phyloP scores from a whole-genome alignment of 768 basidiomycete genomes.

The Terana coerulea region DNA sequence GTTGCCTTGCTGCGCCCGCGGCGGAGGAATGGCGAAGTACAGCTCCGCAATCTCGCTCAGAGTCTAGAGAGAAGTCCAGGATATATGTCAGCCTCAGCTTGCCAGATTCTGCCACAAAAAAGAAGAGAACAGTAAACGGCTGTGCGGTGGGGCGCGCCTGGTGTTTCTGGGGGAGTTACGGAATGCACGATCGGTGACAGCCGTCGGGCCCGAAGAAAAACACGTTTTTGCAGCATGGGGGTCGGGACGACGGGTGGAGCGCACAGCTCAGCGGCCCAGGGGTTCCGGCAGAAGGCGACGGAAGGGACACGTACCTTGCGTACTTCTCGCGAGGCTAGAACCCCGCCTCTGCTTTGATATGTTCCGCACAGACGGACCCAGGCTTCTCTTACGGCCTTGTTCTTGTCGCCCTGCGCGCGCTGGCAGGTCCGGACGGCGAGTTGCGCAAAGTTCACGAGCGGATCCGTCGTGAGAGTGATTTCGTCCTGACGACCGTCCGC shows the following conservation, averaged over 20 bases:
- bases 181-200: no score
- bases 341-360: slow-evolving; percentile 70
- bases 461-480: slow-evolving; percentile 69
- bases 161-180: no score
- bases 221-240: no score
- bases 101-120: no score
- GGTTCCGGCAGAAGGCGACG: not conserved
- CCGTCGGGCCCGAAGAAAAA: no score
- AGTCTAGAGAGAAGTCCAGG: slow-evolving; percentile 37
- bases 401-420: slow-evolving; percentile 76
- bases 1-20: slow-evolving; percentile 66
- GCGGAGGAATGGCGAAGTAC: slow-evolving; percentile 86
- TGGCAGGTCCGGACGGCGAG: slow-evolving; percentile 88
- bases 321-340: slow-evolving; percentile 57
- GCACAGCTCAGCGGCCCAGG: not conserved
- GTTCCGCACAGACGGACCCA: slow-evolving; percentile 86
- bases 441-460: slow-evolving; percentile 84
- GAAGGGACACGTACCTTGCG: slow-evolving; percentile 48
- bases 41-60: slow-evolving; percentile 64
- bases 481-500: slow-evolving; percentile 45
- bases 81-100: no score
- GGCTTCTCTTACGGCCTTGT: slow-evolving; percentile 68
- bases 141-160: no score
- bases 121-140: no score
- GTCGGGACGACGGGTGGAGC: not conserved